Percentiles rank a stretch among this genome's conserved stretches.
phyloP scores from a whole-genome alignment of 2,329 filamentous ascomycete genomes.

The Lachnellula arida region DNA sequence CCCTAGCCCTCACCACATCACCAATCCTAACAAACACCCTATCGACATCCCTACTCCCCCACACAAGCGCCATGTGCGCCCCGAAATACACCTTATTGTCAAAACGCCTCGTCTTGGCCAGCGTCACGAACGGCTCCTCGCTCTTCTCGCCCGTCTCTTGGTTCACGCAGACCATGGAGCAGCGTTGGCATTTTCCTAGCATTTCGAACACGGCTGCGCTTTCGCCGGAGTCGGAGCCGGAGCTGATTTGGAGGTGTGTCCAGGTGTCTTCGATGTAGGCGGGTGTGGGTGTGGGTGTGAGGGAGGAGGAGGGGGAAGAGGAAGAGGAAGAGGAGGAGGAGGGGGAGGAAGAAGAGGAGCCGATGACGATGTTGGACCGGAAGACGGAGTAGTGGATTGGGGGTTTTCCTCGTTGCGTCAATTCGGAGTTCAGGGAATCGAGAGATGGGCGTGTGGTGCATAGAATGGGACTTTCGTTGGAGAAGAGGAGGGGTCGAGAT shows the following conservation, averaged over 20 bases:
- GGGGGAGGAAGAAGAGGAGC: slow-evolving; percentile 28
- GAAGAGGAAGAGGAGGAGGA: no score
- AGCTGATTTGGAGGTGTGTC: slow-evolving; percentile 59
- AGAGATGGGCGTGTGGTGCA: slow-evolving; percentile 78
- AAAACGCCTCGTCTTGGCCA: background rate
- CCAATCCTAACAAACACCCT: background rate
- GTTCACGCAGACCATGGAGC: slow-evolving; percentile 95
- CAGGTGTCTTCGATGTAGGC: slow-evolving; percentile 81
- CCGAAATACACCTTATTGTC: background rate
- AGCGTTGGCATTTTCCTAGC: slow-evolving; percentile 79
- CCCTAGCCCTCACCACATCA: background rate
- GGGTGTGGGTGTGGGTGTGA: slow-evolving; percentile 30
- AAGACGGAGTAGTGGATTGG: slow-evolving; percentile 71
- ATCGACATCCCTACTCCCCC: background rate
- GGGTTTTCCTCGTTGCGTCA: slow-evolving; percentile 57
- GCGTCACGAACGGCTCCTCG: slow-evolving; percentile 60
- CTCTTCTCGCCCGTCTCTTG: slow-evolving; percentile 73
- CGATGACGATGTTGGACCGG: slow-evolving; percentile 81
- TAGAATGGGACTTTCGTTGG: slow-evolving; percentile 92
- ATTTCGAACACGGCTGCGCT: slow-evolving; percentile 58
- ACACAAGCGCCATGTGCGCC: background rate
- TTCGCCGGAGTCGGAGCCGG: slow-evolving; percentile 36
- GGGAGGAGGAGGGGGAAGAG: slow-evolving; percentile 21
- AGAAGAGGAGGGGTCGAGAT: slow-evolving; percentile 62
- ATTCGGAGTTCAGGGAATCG: slow-evolving; percentile 68